Conservation (phyloP, 208 protist genomes). For the Trypanosomatidae sp. region DNA sequence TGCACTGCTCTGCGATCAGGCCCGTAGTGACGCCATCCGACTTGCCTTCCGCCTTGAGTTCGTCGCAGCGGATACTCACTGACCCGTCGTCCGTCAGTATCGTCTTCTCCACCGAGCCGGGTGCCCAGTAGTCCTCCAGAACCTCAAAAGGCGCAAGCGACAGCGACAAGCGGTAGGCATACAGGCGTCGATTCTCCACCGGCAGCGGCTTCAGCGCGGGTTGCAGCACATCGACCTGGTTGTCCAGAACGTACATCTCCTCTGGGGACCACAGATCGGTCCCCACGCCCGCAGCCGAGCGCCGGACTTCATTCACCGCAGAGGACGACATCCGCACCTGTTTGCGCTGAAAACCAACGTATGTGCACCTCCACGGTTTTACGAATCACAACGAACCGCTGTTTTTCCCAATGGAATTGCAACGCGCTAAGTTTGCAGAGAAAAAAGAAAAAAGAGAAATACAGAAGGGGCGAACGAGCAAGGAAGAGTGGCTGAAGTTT, state of each 20-base stretch:
- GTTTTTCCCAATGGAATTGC: no score
- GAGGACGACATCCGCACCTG: background rate
- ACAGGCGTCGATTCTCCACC: constrained; percentile 1
- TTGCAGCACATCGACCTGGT: constrained; percentile 21
- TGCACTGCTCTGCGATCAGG: constrained; percentile 28
- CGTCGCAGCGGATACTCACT: constrained; percentile 6
- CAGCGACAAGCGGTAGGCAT: constrained; percentile 21
- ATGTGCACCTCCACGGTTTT: no score
- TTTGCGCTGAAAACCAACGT: background rate
- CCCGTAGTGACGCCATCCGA: constrained; percentile 9
- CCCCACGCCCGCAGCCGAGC: constrained; percentile 8
- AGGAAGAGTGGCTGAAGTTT: no score
- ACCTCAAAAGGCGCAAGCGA: constrained; percentile 23
- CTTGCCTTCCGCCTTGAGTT: constrained; percentile 4
- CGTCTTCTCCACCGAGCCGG: background rate
- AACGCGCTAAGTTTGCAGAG: no score
- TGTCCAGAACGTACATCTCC: constrained; percentile 22
- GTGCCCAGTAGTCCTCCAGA: constrained; percentile 23
- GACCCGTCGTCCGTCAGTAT: constrained; percentile 7
- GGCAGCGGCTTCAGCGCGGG: constrained; percentile 5
- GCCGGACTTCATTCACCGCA: constrained; percentile 5
- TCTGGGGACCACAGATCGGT: constrained; percentile 28
- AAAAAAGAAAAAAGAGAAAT: no score
- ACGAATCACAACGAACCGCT: no score
- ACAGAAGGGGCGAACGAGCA: no score